These are phyloP conservation scores for Cytospora piceae DNA, from an alignment of 2,329 filamentous ascomycete genomes.

Conservation along the genomic window DNA sequence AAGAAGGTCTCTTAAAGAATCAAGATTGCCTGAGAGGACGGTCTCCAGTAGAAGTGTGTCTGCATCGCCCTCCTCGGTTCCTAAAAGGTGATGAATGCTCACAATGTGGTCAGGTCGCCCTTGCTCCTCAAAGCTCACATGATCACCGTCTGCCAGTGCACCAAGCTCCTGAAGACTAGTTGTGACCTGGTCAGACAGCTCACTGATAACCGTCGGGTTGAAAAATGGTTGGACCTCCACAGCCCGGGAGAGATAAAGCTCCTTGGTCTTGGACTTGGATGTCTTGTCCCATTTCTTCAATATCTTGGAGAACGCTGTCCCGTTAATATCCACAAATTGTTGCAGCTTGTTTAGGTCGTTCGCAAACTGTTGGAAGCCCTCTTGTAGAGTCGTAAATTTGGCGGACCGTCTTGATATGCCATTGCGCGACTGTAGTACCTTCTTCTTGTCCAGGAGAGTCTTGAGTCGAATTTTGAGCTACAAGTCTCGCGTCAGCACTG, in stretches of 20 bases:
- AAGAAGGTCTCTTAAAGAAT: constrained; percentile 80
- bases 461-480: constrained; percentile 92
- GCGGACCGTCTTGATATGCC: constrained; percentile 84
- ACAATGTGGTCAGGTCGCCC: constrained; percentile 61
- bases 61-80: constrained; percentile 85
- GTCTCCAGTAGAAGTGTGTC: constrained; percentile 88
- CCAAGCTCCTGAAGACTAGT: constrained; percentile 94
- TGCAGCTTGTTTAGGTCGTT: constrained; percentile 96
- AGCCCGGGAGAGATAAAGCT: constrained; percentile 91
- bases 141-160: constrained; percentile 95
- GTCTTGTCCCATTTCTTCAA: constrained; percentile 99
- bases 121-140: constrained; percentile 75
- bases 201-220: constrained; percentile 95
- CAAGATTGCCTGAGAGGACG: constrained; percentile 78
- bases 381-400: constrained; percentile 91
- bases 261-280: constrained; percentile 97
- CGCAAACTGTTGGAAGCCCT: constrained; percentile 96
- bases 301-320: constrained; percentile 97
- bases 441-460: constrained; percentile 93
- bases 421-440: constrained; percentile 80
- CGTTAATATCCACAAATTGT: constrained; percentile 98
- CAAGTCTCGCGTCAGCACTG: background rate
- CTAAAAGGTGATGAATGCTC: constrained; percentile 66
- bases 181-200: constrained; percentile 93
- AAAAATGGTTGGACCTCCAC: constrained; percentile 98